A percentile compares a stretch with the other conserved stretches of the same genome.
Evolutionary conservation across 768 basidiomycete species (phyloP).

Genomic region (Coprinellus aureogranulatus): DNA sequence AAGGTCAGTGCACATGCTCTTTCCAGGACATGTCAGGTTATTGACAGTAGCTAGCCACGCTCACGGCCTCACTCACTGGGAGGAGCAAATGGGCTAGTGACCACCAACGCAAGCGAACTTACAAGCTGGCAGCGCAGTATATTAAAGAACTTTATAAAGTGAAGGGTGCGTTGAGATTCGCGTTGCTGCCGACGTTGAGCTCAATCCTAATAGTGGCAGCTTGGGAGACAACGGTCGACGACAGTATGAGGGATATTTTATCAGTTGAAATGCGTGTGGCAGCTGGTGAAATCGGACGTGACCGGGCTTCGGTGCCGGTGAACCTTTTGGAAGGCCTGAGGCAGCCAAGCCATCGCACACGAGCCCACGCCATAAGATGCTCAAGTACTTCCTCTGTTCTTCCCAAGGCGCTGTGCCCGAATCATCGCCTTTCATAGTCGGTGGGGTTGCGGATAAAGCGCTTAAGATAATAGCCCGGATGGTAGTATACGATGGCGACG

Average conservation of each 20-base stretch:
- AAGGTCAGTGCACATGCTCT: too few species aligned
- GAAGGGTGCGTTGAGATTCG: too few species aligned
- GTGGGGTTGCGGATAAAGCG: neutral
- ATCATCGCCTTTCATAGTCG: too few species aligned
- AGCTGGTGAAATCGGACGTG: neutral
- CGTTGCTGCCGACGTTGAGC: too few species aligned
- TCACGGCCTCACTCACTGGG: too few species aligned
- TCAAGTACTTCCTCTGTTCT: neutral
- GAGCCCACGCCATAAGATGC: neutral
- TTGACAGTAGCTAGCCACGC: too few species aligned
- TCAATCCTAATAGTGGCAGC: neutral
- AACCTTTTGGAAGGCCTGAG: neutral
- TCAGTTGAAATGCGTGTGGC: neutral
- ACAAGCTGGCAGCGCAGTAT: too few species aligned
- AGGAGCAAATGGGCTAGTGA: too few species aligned
- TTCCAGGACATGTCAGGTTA: too few species aligned
- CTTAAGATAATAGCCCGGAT: neutral
- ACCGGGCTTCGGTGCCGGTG: neutral
- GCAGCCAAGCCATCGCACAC: neutral
- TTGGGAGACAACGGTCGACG: neutral
- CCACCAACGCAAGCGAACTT: too few species aligned
- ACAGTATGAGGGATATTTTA: neutral
- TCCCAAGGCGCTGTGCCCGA: too few species aligned
- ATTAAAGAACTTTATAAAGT: too few species aligned
- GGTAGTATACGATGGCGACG: neutral